Evolutionary conservation across 331 rosid genomes (phyloP).

Genomic region (Quercus tomentella): DNA sequence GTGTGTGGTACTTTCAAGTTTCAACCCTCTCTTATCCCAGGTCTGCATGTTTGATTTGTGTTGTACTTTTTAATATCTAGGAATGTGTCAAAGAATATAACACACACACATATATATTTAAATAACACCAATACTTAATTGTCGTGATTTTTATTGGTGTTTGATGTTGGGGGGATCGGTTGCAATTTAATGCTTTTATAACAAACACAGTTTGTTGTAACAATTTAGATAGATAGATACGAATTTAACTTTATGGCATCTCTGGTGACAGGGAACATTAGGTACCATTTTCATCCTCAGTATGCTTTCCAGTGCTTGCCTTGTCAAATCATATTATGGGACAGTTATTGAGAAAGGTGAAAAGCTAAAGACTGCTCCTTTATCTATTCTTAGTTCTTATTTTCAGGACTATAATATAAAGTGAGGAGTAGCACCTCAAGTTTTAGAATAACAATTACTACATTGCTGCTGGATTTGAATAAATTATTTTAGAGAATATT

Average conservation of each 20-base stretch:
- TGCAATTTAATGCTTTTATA: neutral
- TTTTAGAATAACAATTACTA: neutral
- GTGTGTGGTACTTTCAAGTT: no score
- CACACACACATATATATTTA: no score
- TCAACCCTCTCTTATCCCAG: no score
- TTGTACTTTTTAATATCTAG: no score
- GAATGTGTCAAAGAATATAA: no score
- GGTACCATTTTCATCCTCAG: neutral
- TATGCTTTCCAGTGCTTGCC: neutral
- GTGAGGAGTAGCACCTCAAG: neutral
- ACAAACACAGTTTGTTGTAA: neutral
- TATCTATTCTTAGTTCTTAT: neutral
- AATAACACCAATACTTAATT: no score
- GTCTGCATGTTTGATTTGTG: no score
- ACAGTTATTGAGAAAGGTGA: neutral
- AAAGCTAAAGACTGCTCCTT: neutral
- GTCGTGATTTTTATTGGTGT: no score
- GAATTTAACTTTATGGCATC: neutral
- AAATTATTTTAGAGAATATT: neutral
- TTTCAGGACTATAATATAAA: neutral
- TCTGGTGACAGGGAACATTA: neutral
- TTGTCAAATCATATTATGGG: neutral
- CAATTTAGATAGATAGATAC: neutral
- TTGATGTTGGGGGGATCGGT: neutral
- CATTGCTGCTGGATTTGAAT: neutral